Evolutionary conservation across 129 eudicot genomes (phyloP), one percentile per base, ranked within the genome.

Genomic region (Cynara cardunculus): DNA sequence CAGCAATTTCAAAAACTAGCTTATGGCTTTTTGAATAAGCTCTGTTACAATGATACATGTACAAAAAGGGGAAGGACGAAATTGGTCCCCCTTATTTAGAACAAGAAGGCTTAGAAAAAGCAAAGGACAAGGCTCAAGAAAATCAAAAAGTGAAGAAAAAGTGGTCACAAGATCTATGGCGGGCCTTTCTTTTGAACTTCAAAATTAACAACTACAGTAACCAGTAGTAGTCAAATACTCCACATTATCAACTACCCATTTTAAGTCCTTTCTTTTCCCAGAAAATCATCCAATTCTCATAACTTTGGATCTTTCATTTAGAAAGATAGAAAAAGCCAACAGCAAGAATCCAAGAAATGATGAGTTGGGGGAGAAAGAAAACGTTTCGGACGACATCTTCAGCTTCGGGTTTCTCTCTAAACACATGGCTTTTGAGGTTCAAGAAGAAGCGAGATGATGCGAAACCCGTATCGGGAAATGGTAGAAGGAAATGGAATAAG

Each of bases 161-260:
- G 90, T 93, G 92, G 87, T 91, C 90, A 89, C 96, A 90, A 81
- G 84, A 89, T 84, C 82, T 85, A 73, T 66, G 98, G 96, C 90
- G 97, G 94, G 94, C 88, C 87, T 93, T 89, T 93, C 90, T 89
- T 93, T 93, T 87, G 84, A 89, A 93, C 78, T 84, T 78, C 88
- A 77, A 83, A 77, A 25, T 27, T 16, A 77, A 69, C 75, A 56
- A 18, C 78, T 65, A 76, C 78, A 56, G 14, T 35, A 69, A 77
- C 56, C 78, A 56, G 14, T 35, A 69, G 81, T 69, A 44, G 18
- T 73, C 77, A 78, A 79, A 84, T 87, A 72, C 81, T 80, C 76
- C 83, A 82, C 76, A 79, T 77, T 77, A 72, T 81, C 34, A 59
- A 26, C 81, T 56, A 71, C 69, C 77, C 59, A 37, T 35, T 80